These are phyloP conservation scores for Cryptococcus jaspeensis DNA, from an alignment of 1,284 basidiomycete species.

Conservation along the genomic window DNA sequence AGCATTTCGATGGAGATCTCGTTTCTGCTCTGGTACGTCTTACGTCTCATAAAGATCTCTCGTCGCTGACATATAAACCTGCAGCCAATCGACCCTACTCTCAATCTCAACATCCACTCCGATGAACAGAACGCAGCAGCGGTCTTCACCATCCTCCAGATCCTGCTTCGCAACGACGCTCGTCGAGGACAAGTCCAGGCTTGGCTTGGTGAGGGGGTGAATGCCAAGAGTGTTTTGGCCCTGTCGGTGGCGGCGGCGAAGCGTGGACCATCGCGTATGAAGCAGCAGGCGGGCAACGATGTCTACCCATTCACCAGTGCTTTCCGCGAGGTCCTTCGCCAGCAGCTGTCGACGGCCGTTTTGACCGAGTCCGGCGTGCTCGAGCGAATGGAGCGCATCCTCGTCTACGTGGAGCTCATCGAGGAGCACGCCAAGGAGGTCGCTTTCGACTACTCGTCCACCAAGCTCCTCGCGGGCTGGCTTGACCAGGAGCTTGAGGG, in stretches of 20 bases:
- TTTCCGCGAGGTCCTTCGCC: conserved; percentile 21
- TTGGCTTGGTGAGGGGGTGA: conserved; percentile 27
- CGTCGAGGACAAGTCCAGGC: conserved; percentile 15
- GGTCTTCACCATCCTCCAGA: conserved; percentile 27
- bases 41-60: not conserved
- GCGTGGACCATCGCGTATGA: conserved; percentile 26
- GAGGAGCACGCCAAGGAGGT: conserved; percentile 35
- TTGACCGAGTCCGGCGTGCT: not conserved
- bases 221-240: conserved; percentile 35
- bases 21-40: conserved; percentile 7
- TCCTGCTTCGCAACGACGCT: conserved; percentile 30
- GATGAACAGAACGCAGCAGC: not conserved
- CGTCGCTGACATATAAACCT: not conserved
- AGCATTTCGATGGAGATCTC: conserved; percentile 1
- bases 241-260: conserved; percentile 23
- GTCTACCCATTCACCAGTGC: conserved; percentile 32
- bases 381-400: conserved; percentile 19
- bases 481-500: conserved; percentile 36
- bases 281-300: conserved; percentile 29
- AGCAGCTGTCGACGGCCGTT: conserved; percentile 11
- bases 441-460: conserved; percentile 53
- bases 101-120: conserved; percentile 33
- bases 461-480: conserved; percentile 51
- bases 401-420: conserved; percentile 27
- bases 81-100: conserved; percentile 32